phyloP scores from a whole-genome alignment of 2,329 filamentous ascomycete genomes.

The Claviceps pusilla region DNA sequence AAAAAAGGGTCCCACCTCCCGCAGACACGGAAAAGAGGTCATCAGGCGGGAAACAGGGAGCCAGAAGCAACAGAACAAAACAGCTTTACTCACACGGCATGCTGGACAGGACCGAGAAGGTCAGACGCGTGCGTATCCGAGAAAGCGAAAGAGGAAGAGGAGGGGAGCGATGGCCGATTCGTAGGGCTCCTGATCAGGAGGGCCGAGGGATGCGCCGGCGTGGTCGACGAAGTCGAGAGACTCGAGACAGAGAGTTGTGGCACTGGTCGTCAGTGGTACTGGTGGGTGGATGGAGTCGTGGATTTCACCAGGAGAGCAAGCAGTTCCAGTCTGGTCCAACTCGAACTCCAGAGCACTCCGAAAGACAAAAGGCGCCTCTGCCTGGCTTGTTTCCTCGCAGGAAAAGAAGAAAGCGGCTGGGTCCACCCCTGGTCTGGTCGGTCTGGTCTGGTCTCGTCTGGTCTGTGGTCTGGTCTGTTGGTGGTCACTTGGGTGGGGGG shows the following conservation, averaged over 20 bases:
- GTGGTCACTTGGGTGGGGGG: background rate
- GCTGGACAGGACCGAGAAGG: slow-evolving; percentile 15
- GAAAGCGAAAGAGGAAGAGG: background rate
- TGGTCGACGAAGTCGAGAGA: background rate
- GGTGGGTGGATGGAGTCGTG: slow-evolving; percentile 2
- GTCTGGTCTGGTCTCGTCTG: background rate
- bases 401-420: background rate
- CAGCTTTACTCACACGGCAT: slow-evolving; percentile 22
- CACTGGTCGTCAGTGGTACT: background rate
- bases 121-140: slow-evolving; percentile 10
- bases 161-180: background rate
- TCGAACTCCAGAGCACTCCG: background rate
- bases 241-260: background rate
- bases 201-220: slow-evolving; percentile 2
- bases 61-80: background rate
- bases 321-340: background rate
- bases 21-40: background rate
- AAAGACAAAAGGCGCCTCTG: background rate
- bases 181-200: slow-evolving; percentile 9
- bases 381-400: background rate
- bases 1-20: background rate
- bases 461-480: background rate
- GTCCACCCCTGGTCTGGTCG: background rate
- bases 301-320: background rate
- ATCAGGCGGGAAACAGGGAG: slow-evolving; percentile 4